Conservation (phyloP, 768 basidiomycete species). For the Tylopilus rubrobrunneus region DNA sequence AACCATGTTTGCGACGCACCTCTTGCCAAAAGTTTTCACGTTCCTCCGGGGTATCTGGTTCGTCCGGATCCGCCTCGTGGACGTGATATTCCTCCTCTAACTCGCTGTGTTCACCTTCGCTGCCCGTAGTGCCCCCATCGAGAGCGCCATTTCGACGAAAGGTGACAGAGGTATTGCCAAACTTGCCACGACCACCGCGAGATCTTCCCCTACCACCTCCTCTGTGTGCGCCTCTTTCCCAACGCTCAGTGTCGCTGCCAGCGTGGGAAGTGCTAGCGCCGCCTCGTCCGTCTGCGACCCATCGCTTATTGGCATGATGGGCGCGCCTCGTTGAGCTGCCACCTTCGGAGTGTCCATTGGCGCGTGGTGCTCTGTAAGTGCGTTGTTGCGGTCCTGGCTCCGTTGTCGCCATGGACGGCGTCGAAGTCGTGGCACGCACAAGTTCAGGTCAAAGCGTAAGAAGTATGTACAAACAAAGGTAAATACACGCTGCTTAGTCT, state of each 20-base stretch:
- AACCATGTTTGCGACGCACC: constrained; percentile 39
- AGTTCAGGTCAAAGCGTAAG: neutral
- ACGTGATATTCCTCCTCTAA: constrained; percentile 31
- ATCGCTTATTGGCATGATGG: constrained; percentile 38
- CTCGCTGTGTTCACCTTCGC: constrained; percentile 34
- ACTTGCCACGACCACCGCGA: constrained; percentile 34
- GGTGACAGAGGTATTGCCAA: constrained; percentile 40
- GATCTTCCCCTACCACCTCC: constrained; percentile 49
- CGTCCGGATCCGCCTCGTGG: constrained; percentile 41
- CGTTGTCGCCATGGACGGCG: constrained; percentile 21
- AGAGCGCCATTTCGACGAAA: constrained; percentile 26
- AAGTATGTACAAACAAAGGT: neutral
- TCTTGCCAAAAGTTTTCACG: constrained; percentile 69
- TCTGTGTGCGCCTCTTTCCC: constrained; percentile 61
- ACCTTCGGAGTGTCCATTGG: constrained; percentile 21
- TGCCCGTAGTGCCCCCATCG: constrained; percentile 30
- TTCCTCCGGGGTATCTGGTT: constrained; percentile 57
- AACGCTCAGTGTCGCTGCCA: constrained; percentile 46
- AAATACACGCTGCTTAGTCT: neutral
- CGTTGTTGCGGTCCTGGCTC: constrained; percentile 24
- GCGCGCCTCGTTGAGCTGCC: constrained; percentile 20
- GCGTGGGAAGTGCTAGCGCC: constrained; percentile 34
- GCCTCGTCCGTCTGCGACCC: constrained; percentile 45
- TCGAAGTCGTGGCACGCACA: constrained; percentile 3
- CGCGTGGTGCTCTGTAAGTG: constrained; percentile 17